A percentile compares a stretch with the other conserved stretches of the same genome.
Evolutionary conservation across 1,284 basidiomycete species (phyloP).

Genomic region (Trichosporon sp.): DNA sequence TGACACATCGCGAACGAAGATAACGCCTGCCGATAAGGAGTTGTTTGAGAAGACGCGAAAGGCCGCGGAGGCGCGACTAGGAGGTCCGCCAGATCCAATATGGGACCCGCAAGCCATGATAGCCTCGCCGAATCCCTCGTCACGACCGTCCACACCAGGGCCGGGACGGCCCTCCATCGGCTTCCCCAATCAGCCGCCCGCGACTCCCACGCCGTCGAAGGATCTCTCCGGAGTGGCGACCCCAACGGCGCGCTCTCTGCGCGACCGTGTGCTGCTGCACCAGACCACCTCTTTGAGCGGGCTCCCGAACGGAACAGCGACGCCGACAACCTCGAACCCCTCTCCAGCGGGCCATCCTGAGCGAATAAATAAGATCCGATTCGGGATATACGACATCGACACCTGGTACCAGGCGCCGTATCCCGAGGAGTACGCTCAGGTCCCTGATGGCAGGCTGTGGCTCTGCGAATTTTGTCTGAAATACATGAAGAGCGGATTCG

Average conservation of each 20-base stretch:
- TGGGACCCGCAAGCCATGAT: conserved; percentile 23
- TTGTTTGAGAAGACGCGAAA: conserved; percentile 68
- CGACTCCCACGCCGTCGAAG: not conserved
- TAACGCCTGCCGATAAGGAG: conserved; percentile 62
- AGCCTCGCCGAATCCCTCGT: conserved; percentile 7
- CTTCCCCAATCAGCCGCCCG: conserved; percentile 1
- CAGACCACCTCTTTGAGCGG: conserved; percentile 23
- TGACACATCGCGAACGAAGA: conserved; percentile 66
- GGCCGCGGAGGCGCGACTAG: conserved; percentile 58
- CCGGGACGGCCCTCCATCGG: conserved; percentile 4
- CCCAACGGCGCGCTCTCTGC: conserved; percentile 30
- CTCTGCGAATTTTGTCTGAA: conserved; percentile 98
- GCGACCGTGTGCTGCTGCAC: conserved; percentile 37
- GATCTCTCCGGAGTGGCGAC: not conserved
- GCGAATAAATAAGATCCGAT: conserved; percentile 76
- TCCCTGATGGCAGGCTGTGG: conserved; percentile 90
- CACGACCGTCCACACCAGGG: conserved; percentile 20
- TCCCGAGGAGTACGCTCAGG: conserved; percentile 91
- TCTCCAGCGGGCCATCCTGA: conserved; percentile 21
- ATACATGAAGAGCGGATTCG: conserved; percentile 95
- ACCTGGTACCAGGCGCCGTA: conserved; percentile 99
- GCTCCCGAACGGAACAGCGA: conserved; percentile 2
- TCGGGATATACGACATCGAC: conserved; percentile 91
- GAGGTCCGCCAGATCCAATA: conserved; percentile 30
- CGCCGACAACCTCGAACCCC: not conserved